Conservation (phyloP, 208 protist genomes). For the Leishmania braziliensis region DNA sequence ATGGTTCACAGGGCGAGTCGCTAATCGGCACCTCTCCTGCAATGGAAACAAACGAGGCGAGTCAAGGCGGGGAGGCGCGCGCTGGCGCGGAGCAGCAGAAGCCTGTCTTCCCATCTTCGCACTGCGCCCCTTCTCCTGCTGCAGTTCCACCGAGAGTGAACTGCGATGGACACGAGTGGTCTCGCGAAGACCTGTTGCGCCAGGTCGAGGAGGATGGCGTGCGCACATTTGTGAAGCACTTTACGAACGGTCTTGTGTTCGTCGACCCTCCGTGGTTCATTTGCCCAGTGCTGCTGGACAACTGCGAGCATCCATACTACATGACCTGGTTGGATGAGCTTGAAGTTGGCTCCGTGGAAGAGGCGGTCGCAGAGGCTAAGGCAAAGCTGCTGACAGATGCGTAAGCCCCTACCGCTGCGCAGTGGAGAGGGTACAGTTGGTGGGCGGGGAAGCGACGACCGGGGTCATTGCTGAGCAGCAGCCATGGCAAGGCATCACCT, state of each 20-base stretch:
- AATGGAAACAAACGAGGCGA: neutral
- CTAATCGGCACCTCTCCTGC: neutral
- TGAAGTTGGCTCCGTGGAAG: constrained; percentile 41
- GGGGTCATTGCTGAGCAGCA: neutral
- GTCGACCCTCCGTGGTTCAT: constrained; percentile 77
- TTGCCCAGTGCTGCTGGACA: constrained; percentile 53
- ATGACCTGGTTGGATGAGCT: constrained; percentile 63
- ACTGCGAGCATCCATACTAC: constrained; percentile 78
- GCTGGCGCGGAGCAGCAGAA: neutral
- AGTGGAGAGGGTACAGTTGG: neutral
- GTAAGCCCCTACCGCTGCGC: neutral
- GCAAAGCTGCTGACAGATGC: constrained; percentile 10
- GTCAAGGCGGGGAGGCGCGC: neutral
- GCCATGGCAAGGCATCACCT: neutral
- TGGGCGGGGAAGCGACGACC: too few species aligned
- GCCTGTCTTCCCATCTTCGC: neutral
- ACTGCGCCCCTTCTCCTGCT: neutral
- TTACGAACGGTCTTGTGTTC: constrained; percentile 45
- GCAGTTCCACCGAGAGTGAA: neutral
- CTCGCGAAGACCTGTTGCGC: neutral
- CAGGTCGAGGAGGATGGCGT: constrained; percentile 10
- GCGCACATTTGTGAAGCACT: constrained; percentile 26
- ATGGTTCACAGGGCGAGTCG: neutral
- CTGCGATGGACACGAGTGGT: neutral
- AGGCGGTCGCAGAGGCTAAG: constrained; percentile 40